Conservation (phyloP, 1,284 basidiomycete species). For the Papiliotrema terrestris region DNA sequence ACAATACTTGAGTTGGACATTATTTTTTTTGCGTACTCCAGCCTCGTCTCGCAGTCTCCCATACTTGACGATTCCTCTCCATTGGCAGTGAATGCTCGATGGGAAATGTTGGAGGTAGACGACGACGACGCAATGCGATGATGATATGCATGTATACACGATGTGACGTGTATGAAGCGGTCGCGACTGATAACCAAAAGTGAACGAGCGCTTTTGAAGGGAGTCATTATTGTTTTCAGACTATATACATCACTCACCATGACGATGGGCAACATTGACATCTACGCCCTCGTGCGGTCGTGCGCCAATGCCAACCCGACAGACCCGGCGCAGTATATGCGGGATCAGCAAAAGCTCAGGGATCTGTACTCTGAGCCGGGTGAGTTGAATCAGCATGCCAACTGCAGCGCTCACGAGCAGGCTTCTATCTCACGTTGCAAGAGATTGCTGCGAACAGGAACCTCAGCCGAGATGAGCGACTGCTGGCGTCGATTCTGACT, state of each 20-base stretch:
- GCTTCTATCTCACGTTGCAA: constrained; percentile 44
- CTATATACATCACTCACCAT: too few relatives aligned
- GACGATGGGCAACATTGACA: not conserved
- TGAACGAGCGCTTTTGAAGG: too few relatives aligned
- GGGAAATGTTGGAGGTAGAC: too few relatives aligned
- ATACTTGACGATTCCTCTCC: too few relatives aligned
- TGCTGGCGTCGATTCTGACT: constrained; percentile 43
- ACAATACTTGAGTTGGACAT: not conserved
- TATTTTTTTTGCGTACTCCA: not conserved
- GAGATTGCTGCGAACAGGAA: constrained; percentile 34
- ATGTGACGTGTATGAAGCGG: not conserved
- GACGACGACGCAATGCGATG: too few relatives aligned
- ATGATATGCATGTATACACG: not conserved
- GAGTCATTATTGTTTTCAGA: too few relatives aligned
- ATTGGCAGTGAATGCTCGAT: too few relatives aligned
- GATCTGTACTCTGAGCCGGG: constrained; percentile 43
- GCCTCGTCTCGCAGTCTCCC: too few relatives aligned
- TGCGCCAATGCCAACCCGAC: constrained; percentile 35
- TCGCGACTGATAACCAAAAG: too few relatives aligned
- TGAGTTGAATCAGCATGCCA: constrained; percentile 5
- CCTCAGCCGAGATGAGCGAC: constrained; percentile 35
- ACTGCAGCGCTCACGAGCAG: constrained; percentile 10
- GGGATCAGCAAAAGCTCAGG: constrained; percentile 37
- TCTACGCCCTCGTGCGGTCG: constrained; percentile 31
- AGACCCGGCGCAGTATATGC: constrained; percentile 32